Evolutionary conservation across 441 rosid genomes (phyloP), one percentile per base, ranked within the genome.

Genomic region (Eutrema salsugineum): DNA sequence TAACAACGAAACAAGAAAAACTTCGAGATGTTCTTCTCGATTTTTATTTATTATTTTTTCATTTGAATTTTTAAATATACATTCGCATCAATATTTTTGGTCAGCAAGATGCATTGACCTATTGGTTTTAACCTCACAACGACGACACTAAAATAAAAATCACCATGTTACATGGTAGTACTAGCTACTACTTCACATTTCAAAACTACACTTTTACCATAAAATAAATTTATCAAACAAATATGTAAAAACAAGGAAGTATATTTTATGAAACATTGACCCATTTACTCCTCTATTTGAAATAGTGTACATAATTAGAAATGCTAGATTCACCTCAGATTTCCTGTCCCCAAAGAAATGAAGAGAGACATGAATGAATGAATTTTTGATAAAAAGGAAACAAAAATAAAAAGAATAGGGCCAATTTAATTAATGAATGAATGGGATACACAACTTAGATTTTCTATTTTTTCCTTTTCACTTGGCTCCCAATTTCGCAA

Each of bases 251-350:
- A 17, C 56, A 33, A 17, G 63, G 49, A 67, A 74, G 36, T 53
- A 61, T 36, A 75, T 68, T 53, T 44, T 47, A 36, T 36, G 57
- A 67, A 68, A 68, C 38, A 61, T 63, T 69, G 54, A 63, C 61
- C 61, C 65, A 75, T 75, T 61, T 54, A 68, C 79, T 75, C 44
- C 49, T 36, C 60, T 47, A 55, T 28, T 35, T 40, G 49, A 53
- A 61, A 61, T 54, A 44, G 59, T 68, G 59, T 63, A 61, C 46
- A 75, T 38, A 69, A 30, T 63, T 54, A 75, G 76, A 71, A 70
- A 58, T 27, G 50, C 63, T 77, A 59, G 80, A 77, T 77, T 64
- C 80, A 50, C 80, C 68, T 59, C 44, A 77, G 76, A 77, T 77
- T 71, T 76, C 39, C 63, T 71, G 80, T 58, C 80, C 76, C 77